Percentiles rank a stretch among this genome's conserved stretches.
These are phyloP conservation scores for Dictyostelium intermedium DNA, from an alignment of 78 protist species.

Conservation along the genomic window DNA sequence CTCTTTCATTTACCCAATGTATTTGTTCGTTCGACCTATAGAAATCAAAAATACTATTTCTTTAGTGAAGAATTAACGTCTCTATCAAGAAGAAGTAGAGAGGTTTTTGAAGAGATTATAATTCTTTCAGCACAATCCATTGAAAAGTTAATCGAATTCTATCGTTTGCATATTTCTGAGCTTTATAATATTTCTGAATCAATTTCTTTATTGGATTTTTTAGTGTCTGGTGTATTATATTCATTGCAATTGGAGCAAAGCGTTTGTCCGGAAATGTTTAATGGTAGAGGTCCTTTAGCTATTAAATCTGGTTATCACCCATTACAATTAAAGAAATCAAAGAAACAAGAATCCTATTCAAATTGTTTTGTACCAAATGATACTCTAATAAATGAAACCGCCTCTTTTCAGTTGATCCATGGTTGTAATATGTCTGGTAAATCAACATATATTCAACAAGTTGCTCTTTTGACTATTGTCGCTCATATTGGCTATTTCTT, in stretches of 20 bases:
- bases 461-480: slow-evolving; percentile 64
- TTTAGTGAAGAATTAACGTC: slow-evolving; percentile 19
- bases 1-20: slow-evolving; percentile 46
- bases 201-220: slow-evolving; percentile 20
- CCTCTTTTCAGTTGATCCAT: slow-evolving; percentile 66
- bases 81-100: slow-evolving; percentile 48
- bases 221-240: slow-evolving; percentile 11
- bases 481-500: slow-evolving; percentile 78
- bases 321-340: background rate
- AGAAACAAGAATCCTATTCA: background rate
- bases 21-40: background rate
- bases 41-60: slow-evolving; percentile 18
- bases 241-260: background rate
- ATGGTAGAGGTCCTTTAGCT: slow-evolving; percentile 61
- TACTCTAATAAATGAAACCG: slow-evolving; percentile 46
- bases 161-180: slow-evolving; percentile 9
- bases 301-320: slow-evolving; percentile 79
- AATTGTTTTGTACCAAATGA: slow-evolving; percentile 47
- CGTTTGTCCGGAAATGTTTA: slow-evolving; percentile 52
- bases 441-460: slow-evolving; percentile 82
- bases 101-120: slow-evolving; percentile 64
- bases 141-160: background rate
- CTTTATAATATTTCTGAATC: slow-evolving; percentile 64
- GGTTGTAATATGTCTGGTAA: slow-evolving; percentile 86
- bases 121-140: slow-evolving; percentile 2